Conservation (phyloP, 345 rosid species). For the Trapa incisa region DNA sequence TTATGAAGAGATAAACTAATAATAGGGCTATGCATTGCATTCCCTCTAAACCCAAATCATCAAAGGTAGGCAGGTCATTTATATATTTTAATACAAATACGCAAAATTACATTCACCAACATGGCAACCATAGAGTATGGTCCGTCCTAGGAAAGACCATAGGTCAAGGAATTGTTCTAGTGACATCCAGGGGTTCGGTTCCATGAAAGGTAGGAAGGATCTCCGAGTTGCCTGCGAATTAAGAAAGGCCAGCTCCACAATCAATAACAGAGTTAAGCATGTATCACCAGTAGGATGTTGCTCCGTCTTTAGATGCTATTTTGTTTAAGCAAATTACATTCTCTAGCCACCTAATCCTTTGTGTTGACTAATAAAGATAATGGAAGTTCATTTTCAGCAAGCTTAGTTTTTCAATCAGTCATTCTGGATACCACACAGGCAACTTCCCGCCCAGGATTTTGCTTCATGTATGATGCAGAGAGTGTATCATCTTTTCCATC, state of each 20-base stretch:
- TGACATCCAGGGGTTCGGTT: slow-evolving; percentile 68
- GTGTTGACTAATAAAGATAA: too few relatives aligned
- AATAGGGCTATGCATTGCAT: neutral
- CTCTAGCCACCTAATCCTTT: too few relatives aligned
- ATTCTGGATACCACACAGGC: neutral
- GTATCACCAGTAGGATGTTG: too few relatives aligned
- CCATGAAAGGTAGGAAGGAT: slow-evolving; percentile 95
- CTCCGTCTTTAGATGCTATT: too few relatives aligned
- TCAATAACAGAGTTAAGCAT: too few relatives aligned
- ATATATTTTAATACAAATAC: neutral
- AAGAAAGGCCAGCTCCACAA: neutral
- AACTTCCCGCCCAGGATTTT: neutral
- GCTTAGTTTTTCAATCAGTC: neutral
- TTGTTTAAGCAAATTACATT: too few relatives aligned
- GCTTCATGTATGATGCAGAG: neutral
- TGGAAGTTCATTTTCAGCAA: neutral
- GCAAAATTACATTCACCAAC: neutral
- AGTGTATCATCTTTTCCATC: neutral
- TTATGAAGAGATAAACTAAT: neutral
- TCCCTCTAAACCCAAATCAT: neutral
- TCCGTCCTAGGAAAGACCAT: neutral
- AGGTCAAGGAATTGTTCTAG: slow-evolving; percentile 15
- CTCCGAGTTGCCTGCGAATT: slow-evolving; percentile 72
- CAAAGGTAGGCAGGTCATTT: neutral
- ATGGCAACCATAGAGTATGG: neutral